Evolutionary conservation across 768 basidiomycete species (phyloP).

Genomic region (Boletus rubroflammeus): DNA sequence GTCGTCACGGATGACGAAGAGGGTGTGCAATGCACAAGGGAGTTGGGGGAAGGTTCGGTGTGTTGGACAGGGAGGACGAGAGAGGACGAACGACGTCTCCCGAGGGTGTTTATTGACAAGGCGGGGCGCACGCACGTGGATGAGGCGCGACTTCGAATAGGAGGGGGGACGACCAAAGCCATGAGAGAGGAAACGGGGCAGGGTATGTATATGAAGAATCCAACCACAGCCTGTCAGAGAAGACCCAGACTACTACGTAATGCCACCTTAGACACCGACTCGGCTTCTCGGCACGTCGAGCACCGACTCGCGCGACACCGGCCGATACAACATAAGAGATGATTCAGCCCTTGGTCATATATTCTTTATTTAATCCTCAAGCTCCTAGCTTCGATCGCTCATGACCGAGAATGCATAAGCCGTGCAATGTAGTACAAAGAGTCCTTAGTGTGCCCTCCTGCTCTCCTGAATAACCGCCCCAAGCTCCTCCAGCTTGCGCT

Average conservation of each 20-base stretch:
- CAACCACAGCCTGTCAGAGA: too few species aligned
- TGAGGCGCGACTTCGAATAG: constrained; percentile 52
- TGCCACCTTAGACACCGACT: neutral
- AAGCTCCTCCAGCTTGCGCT: constrained; percentile 98
- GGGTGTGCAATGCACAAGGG: neutral
- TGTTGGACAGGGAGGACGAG: constrained; percentile 36
- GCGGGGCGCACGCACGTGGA: constrained; percentile 56
- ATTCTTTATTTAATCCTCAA: too few species aligned
- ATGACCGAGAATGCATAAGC: neutral
- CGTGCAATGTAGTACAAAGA: neutral
- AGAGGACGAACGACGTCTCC: constrained; percentile 51
- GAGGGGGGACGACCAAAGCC: constrained; percentile 38
- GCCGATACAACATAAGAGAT: neutral
- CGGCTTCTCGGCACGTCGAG: constrained; percentile 23
- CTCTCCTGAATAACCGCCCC: constrained; percentile 88
- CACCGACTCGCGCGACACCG: neutral
- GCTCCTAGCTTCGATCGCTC: too few species aligned
- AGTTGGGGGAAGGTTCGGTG: constrained; percentile 6
- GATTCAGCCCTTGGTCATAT: too few species aligned
- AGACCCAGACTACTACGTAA: constrained; percentile 27
- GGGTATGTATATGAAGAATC: constrained; percentile 1
- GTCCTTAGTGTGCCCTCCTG: constrained; percentile 64
- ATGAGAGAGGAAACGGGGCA: constrained; percentile 10
- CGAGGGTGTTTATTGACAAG: constrained; percentile 50
- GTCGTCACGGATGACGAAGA: constrained; percentile 10